Evolutionary conservation across 1,139 yeast species (phyloP).

Genomic region (Petasospora fabianii): DNA sequence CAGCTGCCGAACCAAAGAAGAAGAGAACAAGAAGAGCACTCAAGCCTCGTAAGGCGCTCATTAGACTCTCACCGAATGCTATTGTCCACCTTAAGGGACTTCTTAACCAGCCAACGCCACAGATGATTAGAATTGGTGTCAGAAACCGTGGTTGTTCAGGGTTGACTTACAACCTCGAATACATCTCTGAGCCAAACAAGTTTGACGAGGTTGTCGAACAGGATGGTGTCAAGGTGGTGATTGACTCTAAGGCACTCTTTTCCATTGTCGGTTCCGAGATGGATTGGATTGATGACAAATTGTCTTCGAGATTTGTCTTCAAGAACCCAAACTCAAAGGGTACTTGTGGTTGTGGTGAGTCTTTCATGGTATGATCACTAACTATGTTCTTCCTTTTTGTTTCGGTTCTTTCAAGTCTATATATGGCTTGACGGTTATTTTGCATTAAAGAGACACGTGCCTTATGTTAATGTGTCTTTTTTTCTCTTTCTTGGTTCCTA

Average conservation of each 20-base stretch:
- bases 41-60: constrained; percentile 85
- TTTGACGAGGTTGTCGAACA: constrained; percentile 91
- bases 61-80: constrained; percentile 73
- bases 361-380: constrained; percentile 75
- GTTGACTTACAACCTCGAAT: constrained; percentile 83
- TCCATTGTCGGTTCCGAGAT: constrained; percentile 95
- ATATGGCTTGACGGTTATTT: neutral
- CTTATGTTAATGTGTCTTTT: too few relatives aligned
- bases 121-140: constrained; percentile 90
- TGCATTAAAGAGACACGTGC: neutral
- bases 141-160: constrained; percentile 96
- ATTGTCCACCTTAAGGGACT: constrained; percentile 63
- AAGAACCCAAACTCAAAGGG: constrained; percentile 96
- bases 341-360: constrained; percentile 98
- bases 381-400: neutral
- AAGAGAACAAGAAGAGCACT: constrained; percentile 62
- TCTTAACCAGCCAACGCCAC: constrained; percentile 78
- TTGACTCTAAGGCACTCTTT: constrained; percentile 93
- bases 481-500: neutral
- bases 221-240: constrained; percentile 88
- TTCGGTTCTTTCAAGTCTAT: neutral
- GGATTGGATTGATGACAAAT: constrained; percentile 97
- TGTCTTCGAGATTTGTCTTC: constrained; percentile 85
- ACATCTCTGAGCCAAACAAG: constrained; percentile 84
- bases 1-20: constrained; percentile 19